Evolutionary conservation across 106 monocot genomes (phyloP), one percentile per base, ranked within the genome.

Genomic region (Acorus calamus): DNA sequence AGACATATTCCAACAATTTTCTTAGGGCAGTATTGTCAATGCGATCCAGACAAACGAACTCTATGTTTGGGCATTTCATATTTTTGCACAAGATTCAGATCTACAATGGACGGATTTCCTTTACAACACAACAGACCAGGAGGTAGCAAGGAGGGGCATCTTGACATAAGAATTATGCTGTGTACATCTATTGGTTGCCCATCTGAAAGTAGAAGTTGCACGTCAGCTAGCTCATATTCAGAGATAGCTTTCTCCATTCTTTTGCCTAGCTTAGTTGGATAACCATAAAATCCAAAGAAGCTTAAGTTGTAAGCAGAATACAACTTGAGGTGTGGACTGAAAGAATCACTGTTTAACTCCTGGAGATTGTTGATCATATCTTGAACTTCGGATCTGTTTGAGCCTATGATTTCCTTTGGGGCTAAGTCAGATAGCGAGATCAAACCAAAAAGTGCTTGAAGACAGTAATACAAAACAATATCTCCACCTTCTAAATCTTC

Each of bases 1-100:
- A 96, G 67, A 74, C 59, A 73, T 80, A 87, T 63, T 85, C 90
- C 80, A 96, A 63, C 53, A 96, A 60, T 53, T 83, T 96, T 10
- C 42, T 51, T 13, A 96, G 66, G 7, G 78, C 66, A 64, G 5
- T 3, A 64, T 71, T 59, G 55, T 84, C 75, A 28, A 96, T 82
- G 51, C 76, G 79, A 14, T 77, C 72, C 72, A 42, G 94, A 96
- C 54, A 96, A 76, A 47, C 71, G 79, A 63, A 87, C 76, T 46
- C 73, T 66, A 50, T 55, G 50, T 28, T 45, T 72, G 28, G 52
- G 71, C 62, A n/a, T 70, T 66, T 42, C 64, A 4, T 3, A 9
- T 46, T 63, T 51, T 7, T 67, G 61, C 2, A 57, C 42, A 61
- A 4, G 55, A 6, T 50, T 47, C 7, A 55, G 49, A 46, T 62